Conservation (phyloP, 345 rosid species). For the Moricandia moricandioides region DNA sequence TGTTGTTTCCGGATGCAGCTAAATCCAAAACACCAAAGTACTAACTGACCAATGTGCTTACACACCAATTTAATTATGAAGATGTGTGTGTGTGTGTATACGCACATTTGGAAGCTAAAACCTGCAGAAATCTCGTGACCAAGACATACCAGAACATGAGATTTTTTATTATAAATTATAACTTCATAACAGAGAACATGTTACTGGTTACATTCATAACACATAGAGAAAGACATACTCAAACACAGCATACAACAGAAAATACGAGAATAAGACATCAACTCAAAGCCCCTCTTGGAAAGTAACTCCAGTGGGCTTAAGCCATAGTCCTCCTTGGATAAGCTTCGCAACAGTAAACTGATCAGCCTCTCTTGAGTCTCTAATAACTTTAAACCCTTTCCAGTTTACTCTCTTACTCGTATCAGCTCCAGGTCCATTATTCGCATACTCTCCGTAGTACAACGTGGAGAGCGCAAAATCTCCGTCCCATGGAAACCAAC, state of each 20-base stretch:
- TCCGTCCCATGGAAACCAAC: conserved; percentile 76
- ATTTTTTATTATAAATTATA: background rate
- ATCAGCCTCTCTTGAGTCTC: conserved; percentile 49
- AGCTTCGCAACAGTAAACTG: conserved; percentile 71
- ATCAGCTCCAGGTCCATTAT: conserved; percentile 67
- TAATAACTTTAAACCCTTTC: conserved; percentile 64
- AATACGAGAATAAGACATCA: background rate
- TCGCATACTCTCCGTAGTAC: conserved; percentile 74
- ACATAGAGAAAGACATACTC: conserved; percentile 3
- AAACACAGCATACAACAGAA: conserved; percentile 22
- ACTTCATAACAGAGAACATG: conserved; percentile 5
- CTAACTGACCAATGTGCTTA: background rate
- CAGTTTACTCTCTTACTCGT: conserved; percentile 62
- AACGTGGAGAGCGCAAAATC: conserved; percentile 64
- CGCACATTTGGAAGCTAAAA: background rate
- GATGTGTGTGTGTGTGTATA: background rate
- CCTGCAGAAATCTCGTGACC: background rate
- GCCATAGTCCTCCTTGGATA: conserved; percentile 72
- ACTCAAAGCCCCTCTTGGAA: conserved; percentile 51
- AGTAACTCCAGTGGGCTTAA: conserved; percentile 70
- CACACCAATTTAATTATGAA: background rate
- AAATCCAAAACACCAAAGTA: background rate
- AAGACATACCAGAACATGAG: background rate
- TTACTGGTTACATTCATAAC: background rate
- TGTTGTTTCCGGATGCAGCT: background rate